Evolutionary conservation across 805 yeast species (phyloP).

Genomic region (Wickerhamomyces alni): DNA sequence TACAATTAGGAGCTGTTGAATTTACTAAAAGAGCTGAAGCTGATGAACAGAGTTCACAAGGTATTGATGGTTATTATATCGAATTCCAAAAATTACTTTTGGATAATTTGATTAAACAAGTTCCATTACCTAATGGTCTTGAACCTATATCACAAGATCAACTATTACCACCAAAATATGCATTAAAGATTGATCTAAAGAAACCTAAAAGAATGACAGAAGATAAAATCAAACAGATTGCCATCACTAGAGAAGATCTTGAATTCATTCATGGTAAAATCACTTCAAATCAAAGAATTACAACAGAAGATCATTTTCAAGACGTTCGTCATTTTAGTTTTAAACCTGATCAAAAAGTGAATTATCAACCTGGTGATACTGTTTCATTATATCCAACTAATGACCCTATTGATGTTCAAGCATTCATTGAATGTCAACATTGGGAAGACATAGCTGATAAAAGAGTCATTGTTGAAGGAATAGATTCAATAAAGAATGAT

Average conservation of each 20-base stretch:
- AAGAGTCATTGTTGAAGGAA: slow-evolving; percentile 31
- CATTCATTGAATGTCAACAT: slow-evolving; percentile 59
- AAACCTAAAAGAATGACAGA: slow-evolving; percentile 27
- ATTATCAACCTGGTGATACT: slow-evolving; percentile 76
- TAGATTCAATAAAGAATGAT: slow-evolving; percentile 26
- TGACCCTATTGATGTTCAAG: slow-evolving; percentile 54
- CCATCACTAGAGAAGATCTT: slow-evolving; percentile 25
- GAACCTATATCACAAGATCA: slow-evolving; percentile 27
- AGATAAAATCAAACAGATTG: slow-evolving; percentile 21
- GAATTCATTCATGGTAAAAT: slow-evolving; percentile 38
- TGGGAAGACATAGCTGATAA: slow-evolving; percentile 72
- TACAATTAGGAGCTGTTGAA: slow-evolving; percentile 77
- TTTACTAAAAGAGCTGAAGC: slow-evolving; percentile 76
- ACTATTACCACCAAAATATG: slow-evolving; percentile 33
- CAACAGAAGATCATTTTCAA: slow-evolving; percentile 74
- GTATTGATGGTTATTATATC: slow-evolving; percentile 66
- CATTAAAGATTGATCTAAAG: slow-evolving; percentile 22
- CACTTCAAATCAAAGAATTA: slow-evolving; percentile 50
- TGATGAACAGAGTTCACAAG: slow-evolving; percentile 78
- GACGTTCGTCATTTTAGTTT: slow-evolving; percentile 64
- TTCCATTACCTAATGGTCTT: slow-evolving; percentile 29
- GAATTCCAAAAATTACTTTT: slow-evolving; percentile 63
- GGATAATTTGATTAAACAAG: slow-evolving; percentile 24
- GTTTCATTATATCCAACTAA: slow-evolving; percentile 73
- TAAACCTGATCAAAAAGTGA: slow-evolving; percentile 15